Base-by-base conservation (phyloP, 805 yeast genomes). In the Metschnikowia matae region DNA sequence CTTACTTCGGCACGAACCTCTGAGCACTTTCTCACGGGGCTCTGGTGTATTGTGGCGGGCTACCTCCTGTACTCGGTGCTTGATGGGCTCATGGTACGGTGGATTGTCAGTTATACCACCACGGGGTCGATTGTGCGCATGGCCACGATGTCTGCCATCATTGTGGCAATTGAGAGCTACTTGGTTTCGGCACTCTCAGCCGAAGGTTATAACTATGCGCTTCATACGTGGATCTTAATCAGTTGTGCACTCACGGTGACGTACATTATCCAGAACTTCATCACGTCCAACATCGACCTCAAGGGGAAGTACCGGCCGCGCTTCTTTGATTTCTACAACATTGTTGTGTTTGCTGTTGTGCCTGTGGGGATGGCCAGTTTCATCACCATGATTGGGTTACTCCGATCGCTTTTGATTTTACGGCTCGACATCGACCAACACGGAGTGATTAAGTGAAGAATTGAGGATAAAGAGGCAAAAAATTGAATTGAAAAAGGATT, bases 281-380 rank as follows among this genome's bases (percentile, higher is more conserved):
- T 90, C 55, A 90, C 97, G 11, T 85, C 90, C 49, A 84, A 86
- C 62, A 63, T 86, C 49, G 83, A 82, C 51, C 63, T 79, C 44
- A 78, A 78, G 54, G 75, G 70, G 5, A 63, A 71, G 58, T 70
- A 64, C 56, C 56, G 66, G 31, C 77, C 81, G 38, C 76, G 96
- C 48, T 84, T 90, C 34, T 87, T 91, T 52, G 96, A 92, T 64
- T 75, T 91, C 49, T 89, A 89, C 66, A 88, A 87, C 58, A 87
- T 94, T 45, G 89, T 87, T 0, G 97, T 92, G 1, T 92, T 89
- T 70, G 97, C 98, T 2, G 99, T 92, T 38, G 97, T 92, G n/a
- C 99, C 99, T 0, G 89, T 92, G 15, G 98, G 99, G 0, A 62
- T 92, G 52, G 97, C 98, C 4, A 88, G 97, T 59, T 92, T 94